These are phyloP conservation scores for Rosa rugosa DNA, from an alignment of 306 rosid genomes.

Conservation along the genomic window DNA sequence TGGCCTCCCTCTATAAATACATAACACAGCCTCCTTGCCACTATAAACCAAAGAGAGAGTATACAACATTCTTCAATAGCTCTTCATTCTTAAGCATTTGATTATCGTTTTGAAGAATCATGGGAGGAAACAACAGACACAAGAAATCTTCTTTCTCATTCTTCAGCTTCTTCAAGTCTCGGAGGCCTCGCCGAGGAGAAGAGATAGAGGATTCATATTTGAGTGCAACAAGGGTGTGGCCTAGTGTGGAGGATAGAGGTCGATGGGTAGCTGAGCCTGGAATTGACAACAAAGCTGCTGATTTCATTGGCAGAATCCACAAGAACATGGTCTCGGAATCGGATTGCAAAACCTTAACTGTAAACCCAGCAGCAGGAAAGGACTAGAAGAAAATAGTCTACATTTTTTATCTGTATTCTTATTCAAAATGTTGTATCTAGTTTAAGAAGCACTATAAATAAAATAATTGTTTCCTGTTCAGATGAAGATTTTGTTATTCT, in stretches of 20 bases:
- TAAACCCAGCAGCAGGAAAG: slow-evolving; percentile 30
- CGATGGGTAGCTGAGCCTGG: slow-evolving; percentile 69
- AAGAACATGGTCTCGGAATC: slow-evolving; percentile 51
- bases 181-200: slow-evolving; percentile 29
- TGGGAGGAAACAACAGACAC: slow-evolving; percentile 62
- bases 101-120: slow-evolving; percentile 13
- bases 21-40: slow-evolving; percentile 14
- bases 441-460: slow-evolving; percentile 20
- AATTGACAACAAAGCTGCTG: slow-evolving; percentile 64
- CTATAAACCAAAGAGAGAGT: slow-evolving; percentile 29
- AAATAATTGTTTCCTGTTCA: background rate
- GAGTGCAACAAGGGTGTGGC: slow-evolving; percentile 58
- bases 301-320: slow-evolving; percentile 48
- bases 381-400: background rate
- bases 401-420: background rate
- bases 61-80: slow-evolving; percentile 12
- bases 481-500: background rate
- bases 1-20: slow-evolving; percentile 44
- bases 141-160: slow-evolving; percentile 62
- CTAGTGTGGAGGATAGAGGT: slow-evolving; percentile 73
- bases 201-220: slow-evolving; percentile 36
- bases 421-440: slow-evolving; percentile 27
- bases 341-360: slow-evolving; percentile 37
- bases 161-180: slow-evolving; percentile 57
- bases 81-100: background rate